Evolutionary conservation across 495 filamentous ascomycete species (phyloP), one percentile per base, ranked within the genome.

Genomic region (Tetracladium setigerum): DNA sequence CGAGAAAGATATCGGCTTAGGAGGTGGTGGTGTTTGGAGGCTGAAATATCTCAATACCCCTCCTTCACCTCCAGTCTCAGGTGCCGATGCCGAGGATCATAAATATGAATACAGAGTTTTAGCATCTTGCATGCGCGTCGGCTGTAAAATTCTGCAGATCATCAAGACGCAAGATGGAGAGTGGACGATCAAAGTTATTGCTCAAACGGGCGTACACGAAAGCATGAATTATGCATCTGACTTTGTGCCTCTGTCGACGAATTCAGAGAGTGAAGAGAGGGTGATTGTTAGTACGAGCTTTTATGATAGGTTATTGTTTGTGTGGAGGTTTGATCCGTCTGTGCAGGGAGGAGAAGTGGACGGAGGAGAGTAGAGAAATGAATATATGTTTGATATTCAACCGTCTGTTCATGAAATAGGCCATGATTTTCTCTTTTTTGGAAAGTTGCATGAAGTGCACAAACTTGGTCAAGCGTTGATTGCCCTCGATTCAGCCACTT

Each of bases 211-310:
- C 46, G 87, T 89, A 62, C 88, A 96, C 65, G 70, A 87, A 67
- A 95, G 89, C 61, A 95, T 97, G 91, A 92, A 91, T 57, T 98
- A 98, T 63, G 91, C 83, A 12, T 85, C 86, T 50, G 88, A 89
- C 68, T 76, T 84, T 22, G 45, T 19, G 34, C 13, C 30, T 32
- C 30, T 39, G 8, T 50, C 47, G 17, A 30, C 30, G 37, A 14
- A 17, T 38, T 24, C 41, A 38, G n/a, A 36, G 22, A 15, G 33
- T 19, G 16, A 32, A 32, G 11, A 44, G 46, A 61, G 47, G 39
- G 58, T 74, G 3, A 72, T 79, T 53, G 72, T 94, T 9, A 89
- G 85, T 19, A 90, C 86, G 17, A 95, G 89, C 65, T 95, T 95
- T 58, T 95, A 95, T 60, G 89, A 95, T 67, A 78, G 73, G 55